Evolutionary conservation across 169 alveolate species (phyloP).

Genomic region (Prorocentrum cordatum): DNA sequence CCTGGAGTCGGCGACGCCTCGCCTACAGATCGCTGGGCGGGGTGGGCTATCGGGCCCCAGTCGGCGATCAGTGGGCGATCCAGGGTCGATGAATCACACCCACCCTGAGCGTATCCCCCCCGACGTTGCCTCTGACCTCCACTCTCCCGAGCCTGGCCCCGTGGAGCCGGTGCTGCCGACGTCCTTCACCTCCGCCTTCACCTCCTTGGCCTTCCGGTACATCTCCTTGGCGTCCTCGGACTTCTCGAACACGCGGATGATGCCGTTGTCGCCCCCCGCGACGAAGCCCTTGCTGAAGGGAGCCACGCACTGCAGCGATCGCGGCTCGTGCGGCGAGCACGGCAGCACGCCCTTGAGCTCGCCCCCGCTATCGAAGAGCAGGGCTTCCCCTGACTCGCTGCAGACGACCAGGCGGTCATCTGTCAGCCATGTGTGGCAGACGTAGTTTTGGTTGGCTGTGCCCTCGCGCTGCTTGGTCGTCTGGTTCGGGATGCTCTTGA

Average conservation of each 20-base stretch:
- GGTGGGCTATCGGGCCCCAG: too few species aligned
- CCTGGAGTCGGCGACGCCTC: too few species aligned
- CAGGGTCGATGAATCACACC: too few species aligned
- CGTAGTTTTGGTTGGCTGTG: constrained; percentile 72
- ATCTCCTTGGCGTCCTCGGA: neutral
- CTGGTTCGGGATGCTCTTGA: constrained; percentile 49
- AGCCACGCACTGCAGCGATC: constrained; percentile 75
- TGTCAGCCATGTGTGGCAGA: constrained; percentile 81
- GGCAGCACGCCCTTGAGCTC: constrained; percentile 78
- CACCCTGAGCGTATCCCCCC: too few species aligned
- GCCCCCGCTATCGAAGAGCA: constrained; percentile 78
- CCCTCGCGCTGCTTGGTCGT: constrained; percentile 46
- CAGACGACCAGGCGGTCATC: constrained; percentile 81
- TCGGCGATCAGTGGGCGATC: too few species aligned
- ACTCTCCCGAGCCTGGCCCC: too few species aligned
- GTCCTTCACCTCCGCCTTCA: too few species aligned
- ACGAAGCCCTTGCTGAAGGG: constrained; percentile 82
- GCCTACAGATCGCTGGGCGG: too few species aligned
- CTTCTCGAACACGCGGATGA: neutral
- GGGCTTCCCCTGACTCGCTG: constrained; percentile 82
- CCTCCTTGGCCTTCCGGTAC: neutral
- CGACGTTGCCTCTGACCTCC: too few species aligned
- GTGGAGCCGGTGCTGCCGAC: too few species aligned
- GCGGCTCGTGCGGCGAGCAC: constrained; percentile 77
- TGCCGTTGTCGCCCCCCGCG: constrained; percentile 77